Percentiles rank a stretch among this genome's conserved stretches.
phyloP scores from a whole-genome alignment of 2,329 filamentous ascomycete genomes.

The Incumbomyces delicatus region DNA sequence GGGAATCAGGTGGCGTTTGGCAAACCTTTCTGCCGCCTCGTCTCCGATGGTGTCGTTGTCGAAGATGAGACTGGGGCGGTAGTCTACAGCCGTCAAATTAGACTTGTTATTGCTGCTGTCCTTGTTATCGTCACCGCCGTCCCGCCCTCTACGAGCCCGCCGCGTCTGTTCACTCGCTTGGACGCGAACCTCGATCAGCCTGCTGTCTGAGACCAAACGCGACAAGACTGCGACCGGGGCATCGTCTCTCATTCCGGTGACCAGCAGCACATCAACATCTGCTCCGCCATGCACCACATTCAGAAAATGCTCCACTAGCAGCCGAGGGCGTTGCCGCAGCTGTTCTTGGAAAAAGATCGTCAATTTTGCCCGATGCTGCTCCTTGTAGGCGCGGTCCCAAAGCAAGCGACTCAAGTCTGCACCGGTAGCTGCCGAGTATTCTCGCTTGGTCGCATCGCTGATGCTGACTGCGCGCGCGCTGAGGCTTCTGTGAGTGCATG shows the following conservation, averaged over 20 bases:
- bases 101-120: conserved; percentile 17
- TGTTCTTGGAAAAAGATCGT: conserved; percentile 44
- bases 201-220: conserved; percentile 45
- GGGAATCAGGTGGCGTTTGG: conserved; percentile 32
- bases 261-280: conserved; percentile 46
- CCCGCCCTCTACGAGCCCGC: conserved; percentile 26
- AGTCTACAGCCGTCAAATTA: conserved; percentile 21
- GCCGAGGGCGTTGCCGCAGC: conserved; percentile 32
- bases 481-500: conserved; percentile 21
- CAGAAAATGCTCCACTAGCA: conserved; percentile 45
- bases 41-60: conserved; percentile 40
- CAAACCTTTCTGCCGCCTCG: conserved; percentile 33
- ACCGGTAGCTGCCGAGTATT: conserved; percentile 44
- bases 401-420: conserved; percentile 42
- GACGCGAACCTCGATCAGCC: conserved; percentile 46
- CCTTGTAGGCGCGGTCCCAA: conserved; percentile 50
- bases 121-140: conserved; percentile 9
- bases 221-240: conserved; percentile 46
- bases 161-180: conserved; percentile 31
- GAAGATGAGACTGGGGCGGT: conserved; percentile 41
- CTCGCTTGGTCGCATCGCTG: conserved; percentile 48
- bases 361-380: conserved; percentile 46
- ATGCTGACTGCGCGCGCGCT: conserved; percentile 42
- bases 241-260: conserved; percentile 55
- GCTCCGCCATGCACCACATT: conserved; percentile 32